phyloP scores from a whole-genome alignment of 129 eudicot genomes.

The Dittrichia graveolens region DNA sequence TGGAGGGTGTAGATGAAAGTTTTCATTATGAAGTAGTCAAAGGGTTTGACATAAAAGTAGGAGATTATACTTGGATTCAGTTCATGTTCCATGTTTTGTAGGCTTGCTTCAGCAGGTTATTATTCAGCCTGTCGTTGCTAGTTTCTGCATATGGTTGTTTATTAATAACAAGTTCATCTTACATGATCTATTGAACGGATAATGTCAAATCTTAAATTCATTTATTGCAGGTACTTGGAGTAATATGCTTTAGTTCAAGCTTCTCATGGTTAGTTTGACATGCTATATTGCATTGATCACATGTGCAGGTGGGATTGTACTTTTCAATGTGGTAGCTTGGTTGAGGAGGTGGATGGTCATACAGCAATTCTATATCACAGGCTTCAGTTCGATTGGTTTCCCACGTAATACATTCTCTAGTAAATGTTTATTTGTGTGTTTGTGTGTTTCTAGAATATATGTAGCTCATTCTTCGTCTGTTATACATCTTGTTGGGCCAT shows the following conservation, averaged over 20 bases:
- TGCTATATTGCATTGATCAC: constrained; percentile 21
- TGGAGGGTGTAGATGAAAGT: too few species aligned
- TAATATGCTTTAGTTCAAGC: background rate
- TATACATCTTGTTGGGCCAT: constrained; percentile 7
- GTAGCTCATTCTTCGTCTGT: constrained; percentile 6
- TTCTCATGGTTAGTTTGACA: background rate
- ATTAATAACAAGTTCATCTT: too few species aligned
- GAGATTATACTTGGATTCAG: too few species aligned
- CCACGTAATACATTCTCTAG: constrained; percentile 56
- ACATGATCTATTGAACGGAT: too few species aligned
- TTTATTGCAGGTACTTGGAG: too few species aligned
- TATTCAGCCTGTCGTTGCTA: background rate
- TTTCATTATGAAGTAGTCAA: too few species aligned
- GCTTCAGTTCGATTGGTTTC: constrained; percentile 93
- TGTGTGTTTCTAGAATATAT: constrained; percentile 10
- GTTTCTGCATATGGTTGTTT: background rate
- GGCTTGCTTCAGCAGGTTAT: background rate
- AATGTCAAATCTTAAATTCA: too few species aligned
- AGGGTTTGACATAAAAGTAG: background rate
- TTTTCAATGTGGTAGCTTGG: constrained; percentile 92
- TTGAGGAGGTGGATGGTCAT: constrained; percentile 98
- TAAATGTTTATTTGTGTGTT: background rate
- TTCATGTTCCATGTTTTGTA: background rate
- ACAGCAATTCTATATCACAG: constrained; percentile 91
- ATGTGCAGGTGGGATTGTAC: constrained; percentile 91